These are phyloP conservation scores for Mucor plumbeus DNA, from an alignment of 371 early-diverging fungal species.

Conservation along the genomic window DNA sequence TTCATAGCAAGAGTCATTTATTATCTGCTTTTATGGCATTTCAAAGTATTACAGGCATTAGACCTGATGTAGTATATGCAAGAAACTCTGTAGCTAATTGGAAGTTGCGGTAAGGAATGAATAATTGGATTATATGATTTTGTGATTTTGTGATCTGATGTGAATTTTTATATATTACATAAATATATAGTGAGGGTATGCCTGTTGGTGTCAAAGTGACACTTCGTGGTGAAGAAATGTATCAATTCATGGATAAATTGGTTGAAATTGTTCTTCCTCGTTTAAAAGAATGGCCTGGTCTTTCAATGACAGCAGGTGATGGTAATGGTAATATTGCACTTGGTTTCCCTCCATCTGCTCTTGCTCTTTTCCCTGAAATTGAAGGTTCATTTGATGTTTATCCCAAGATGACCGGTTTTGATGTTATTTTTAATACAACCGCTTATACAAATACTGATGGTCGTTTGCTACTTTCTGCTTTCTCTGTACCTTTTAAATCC, in stretches of 20 bases:
- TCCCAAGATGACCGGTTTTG: constrained; percentile 88
- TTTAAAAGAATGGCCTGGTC: constrained; percentile 90
- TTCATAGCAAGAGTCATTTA: constrained; percentile 86
- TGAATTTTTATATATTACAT: no score
- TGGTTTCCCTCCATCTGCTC: constrained; percentile 82
- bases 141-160: not conserved
- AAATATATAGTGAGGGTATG: constrained; percentile 76
- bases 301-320: constrained; percentile 78
- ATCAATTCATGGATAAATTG: constrained; percentile 92
- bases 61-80: constrained; percentile 84
- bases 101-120: constrained; percentile 75
- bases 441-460: constrained; percentile 84
- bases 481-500: constrained; percentile 83
- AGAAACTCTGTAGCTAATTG: constrained; percentile 80
- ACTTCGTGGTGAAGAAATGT: constrained; percentile 87
- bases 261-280: constrained; percentile 93
- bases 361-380: constrained; percentile 95
- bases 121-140: not conserved
- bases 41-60: constrained; percentile 86
- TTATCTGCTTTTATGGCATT: constrained; percentile 91
- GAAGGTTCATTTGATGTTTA: constrained; percentile 93
- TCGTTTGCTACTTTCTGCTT: constrained; percentile 85
- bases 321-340: constrained; percentile 85
- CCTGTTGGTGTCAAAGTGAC: constrained; percentile 86
- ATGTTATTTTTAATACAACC: constrained; percentile 85